phyloP scores from a whole-genome alignment of 2,329 filamentous ascomycete species.

The Penicillium crustosum region DNA sequence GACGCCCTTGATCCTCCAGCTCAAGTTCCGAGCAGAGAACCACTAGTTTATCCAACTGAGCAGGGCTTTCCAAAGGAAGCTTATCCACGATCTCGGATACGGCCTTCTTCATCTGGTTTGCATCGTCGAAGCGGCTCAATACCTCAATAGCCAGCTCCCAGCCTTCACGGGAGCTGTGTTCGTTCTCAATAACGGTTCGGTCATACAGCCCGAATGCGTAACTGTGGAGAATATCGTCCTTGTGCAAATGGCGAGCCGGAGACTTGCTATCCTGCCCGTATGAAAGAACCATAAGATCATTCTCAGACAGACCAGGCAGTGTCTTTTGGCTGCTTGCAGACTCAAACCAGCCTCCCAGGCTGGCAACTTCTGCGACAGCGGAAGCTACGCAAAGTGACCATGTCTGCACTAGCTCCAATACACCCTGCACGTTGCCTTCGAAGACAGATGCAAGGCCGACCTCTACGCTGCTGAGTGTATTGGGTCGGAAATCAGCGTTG shows the following conservation, averaged over 20 bases:
- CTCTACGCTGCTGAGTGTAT: slow-evolving; percentile 72
- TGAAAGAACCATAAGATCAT: slow-evolving; percentile 82
- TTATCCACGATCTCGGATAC: slow-evolving; percentile 72
- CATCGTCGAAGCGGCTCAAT: slow-evolving; percentile 75
- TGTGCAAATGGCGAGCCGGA: slow-evolving; percentile 56
- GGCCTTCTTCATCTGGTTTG: slow-evolving; percentile 67
- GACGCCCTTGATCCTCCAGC: slow-evolving; percentile 74
- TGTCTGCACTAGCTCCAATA: slow-evolving; percentile 69
- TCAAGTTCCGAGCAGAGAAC: slow-evolving; percentile 73
- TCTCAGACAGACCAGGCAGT: slow-evolving; percentile 68
- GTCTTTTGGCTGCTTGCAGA: slow-evolving; percentile 53
- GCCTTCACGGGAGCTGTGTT: slow-evolving; percentile 59
- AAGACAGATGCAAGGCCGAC: slow-evolving; percentile 79
- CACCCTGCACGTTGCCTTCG: slow-evolving; percentile 76
- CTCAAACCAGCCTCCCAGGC: slow-evolving; percentile 79
- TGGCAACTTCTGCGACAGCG: slow-evolving; percentile 78
- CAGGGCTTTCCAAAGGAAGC: slow-evolving; percentile 68
- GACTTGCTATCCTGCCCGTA: slow-evolving; percentile 59
- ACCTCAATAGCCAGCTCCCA: slow-evolving; percentile 89
- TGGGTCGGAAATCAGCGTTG: slow-evolving; percentile 64
- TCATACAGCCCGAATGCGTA: slow-evolving; percentile 68
- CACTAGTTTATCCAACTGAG: slow-evolving; percentile 79
- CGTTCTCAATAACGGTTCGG: slow-evolving; percentile 35
- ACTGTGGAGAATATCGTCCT: slow-evolving; percentile 73
- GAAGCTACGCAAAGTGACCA: slow-evolving; percentile 81